Evolutionary conservation across 2,329 filamentous ascomycete genomes (phyloP), one percentile per base, ranked within the genome.

Genomic region (Arthrobotrys sphaeroides): DNA sequence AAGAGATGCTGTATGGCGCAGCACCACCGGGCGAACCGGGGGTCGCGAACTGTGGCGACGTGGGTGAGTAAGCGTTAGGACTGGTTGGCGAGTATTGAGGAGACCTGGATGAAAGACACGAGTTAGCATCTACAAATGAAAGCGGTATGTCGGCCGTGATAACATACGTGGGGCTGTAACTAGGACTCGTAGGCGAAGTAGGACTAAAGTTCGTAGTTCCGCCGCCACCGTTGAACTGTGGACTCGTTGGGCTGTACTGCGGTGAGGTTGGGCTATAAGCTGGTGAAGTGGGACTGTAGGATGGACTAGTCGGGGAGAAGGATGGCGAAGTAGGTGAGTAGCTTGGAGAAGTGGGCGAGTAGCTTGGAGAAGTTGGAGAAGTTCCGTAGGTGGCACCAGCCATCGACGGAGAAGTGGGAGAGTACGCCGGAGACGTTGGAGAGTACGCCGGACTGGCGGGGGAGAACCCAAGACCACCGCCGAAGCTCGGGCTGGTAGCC

Each of bases 331-430:
- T 87, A 0, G 88, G 88, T 18, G 87, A 90, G 82, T 90, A 90
- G 78, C 84, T 88, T 6, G 88, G 89, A 57, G 88, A 90, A 0
- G 88, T 89, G 9, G 92, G 89, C 49, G 91, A 94, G 83, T 91
- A 91, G 81, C 87, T 87, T 78, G 91, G 87, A 82, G 91, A 91
- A 18, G 88, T 89, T 20, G 90, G 89, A 36, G 88, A 89, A 20
- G 85, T 84, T 74, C 88, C 84, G 78, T 85, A 88, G 18, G 86
- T 84, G 31, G 83, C 84, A 81, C 88, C 81, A 26, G 26, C 72
- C 72, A 75, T 75, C 2, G 83, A 90, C 83, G 85, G 91, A 53
- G 91, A 94, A 0, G 91, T 93, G 2, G 92, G 92, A 45, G 91
- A 92, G 83, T 93, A 93, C 1, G 88, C 88, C 6, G 88, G 88